These are phyloP conservation scores for Microglena sp. DNA, from an alignment of 139 green algal species.

Conservation along the genomic window DNA sequence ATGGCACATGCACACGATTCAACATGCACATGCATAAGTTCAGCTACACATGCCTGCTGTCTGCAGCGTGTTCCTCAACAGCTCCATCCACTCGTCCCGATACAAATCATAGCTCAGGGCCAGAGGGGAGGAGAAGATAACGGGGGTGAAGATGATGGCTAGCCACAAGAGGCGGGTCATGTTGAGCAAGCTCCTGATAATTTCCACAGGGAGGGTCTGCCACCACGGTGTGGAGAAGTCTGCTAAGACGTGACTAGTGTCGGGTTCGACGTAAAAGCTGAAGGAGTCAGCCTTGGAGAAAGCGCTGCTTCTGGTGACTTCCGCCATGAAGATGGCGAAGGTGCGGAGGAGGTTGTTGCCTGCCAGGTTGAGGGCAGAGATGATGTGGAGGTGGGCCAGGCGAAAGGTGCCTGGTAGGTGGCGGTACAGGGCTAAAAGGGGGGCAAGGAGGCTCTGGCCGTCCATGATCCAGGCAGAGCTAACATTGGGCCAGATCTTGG, in stretches of 20 bases:
- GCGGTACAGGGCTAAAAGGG: neutral
- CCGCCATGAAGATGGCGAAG: conserved; percentile 26
- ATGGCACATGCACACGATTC: too few relatives aligned
- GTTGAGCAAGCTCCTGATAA: conserved; percentile 1
- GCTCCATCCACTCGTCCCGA: conserved; percentile 32
- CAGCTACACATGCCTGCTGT: conserved; percentile 15
- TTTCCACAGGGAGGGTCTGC: conserved; percentile 8
- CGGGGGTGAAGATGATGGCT: conserved; percentile 48
- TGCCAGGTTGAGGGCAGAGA: conserved; percentile 27
- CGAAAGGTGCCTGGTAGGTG: neutral
- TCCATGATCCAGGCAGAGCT: too few relatives aligned
- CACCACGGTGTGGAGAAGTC: conserved; percentile 5
- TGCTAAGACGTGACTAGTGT: neutral
- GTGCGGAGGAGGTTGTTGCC: conserved; percentile 24
- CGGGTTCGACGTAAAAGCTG: neutral
- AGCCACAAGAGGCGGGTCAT: conserved; percentile 45
- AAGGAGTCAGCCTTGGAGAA: neutral
- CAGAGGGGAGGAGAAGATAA: conserved; percentile 34
- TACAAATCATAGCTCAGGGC: conserved; percentile 28
- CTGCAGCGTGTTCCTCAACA: conserved; percentile 37
- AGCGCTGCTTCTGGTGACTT: conserved; percentile 1
- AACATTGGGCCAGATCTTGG: too few relatives aligned
- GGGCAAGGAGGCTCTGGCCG: too few relatives aligned
- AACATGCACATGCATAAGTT: too few relatives aligned
- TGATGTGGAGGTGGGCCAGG: conserved; percentile 18